Conservation (phyloP, 495 filamentous ascomycete species). For the Physcia stellaris region DNA sequence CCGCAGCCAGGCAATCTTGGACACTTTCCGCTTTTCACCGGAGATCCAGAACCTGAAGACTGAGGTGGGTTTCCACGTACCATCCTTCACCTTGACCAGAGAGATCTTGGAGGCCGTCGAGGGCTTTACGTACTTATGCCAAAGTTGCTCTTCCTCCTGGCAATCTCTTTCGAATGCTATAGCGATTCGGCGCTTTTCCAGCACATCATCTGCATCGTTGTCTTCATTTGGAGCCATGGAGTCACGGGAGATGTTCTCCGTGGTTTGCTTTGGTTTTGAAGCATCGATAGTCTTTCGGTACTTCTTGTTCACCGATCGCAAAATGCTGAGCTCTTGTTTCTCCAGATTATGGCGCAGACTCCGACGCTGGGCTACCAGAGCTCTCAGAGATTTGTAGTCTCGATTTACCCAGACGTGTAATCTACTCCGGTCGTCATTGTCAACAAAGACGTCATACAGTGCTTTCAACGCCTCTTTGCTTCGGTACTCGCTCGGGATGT, state of each 20-base stretch:
- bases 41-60: constrained; percentile 9
- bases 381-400: constrained; percentile 12
- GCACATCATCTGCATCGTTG: not conserved
- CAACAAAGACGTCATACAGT: constrained; percentile 17
- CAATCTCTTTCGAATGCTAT: constrained; percentile 11
- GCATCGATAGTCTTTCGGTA: constrained; percentile 7
- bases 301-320: constrained; percentile 10
- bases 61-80: constrained; percentile 12
- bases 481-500: constrained; percentile 15
- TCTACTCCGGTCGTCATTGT: constrained; percentile 15
- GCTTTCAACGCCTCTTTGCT: constrained; percentile 16
- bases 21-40: constrained; percentile 54
- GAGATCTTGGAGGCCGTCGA: constrained; percentile 8
- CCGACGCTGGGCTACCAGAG: constrained; percentile 12
- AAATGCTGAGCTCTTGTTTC: constrained; percentile 13
- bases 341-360: constrained; percentile 15
- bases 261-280: not conserved
- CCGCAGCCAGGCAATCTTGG: constrained; percentile 85
- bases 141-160: constrained; percentile 7
- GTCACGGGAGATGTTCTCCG: constrained; percentile 3
- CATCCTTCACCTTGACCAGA: constrained; percentile 6
- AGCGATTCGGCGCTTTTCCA: constrained; percentile 6
- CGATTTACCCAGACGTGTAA: constrained; percentile 16
- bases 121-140: constrained; percentile 11
- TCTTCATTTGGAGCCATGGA: constrained; percentile 4